Evolutionary conservation across 2,329 filamentous ascomycete species (phyloP), one percentile per base, ranked within the genome.

Genomic region (Microsporum ferrugineum): DNA sequence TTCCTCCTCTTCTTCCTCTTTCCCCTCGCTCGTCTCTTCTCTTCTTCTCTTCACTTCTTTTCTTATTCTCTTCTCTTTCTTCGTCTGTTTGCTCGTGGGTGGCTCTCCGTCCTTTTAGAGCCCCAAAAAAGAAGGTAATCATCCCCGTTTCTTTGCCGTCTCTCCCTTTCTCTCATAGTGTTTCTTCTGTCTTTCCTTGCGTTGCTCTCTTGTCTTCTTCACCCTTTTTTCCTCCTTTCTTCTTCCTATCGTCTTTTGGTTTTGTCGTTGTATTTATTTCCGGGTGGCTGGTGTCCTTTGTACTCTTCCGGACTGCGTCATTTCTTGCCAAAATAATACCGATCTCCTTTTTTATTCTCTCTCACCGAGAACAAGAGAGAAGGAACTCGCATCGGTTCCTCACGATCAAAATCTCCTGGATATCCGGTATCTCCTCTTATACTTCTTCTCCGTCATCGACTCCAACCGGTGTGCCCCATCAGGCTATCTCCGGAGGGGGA

Each of bases 41-140:
- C 64, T 65, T 67, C 68, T 66, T 66, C 62, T 62, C 63, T 64
- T 61, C 62, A 63, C 64, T 61, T 60, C 51, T 62, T 41, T 61
- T 59, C 62, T 61, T 60, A 61, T 59, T 63, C 62, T 64, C 62
- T 65, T 63, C 64, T 65, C 66, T 65, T 63, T 67, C 65, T 63
- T 67, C 66, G 12, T 53, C 43, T 47, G 12, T 53, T 29, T 53
- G 45, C 45, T 17, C 69, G 68, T 49, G 39, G 39, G 39, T 43
- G 39, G 39, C 39, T 43, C 39, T 12, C 39, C 10, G 39, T 43
- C 39, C 39, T 43, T 43, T 43, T 43, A 12, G 39, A 43, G 14
- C 17, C 39, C 4, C n/a, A 43, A 43, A 43, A 43, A 43, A 43
- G 17, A 43, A 45, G 38, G 39, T 43, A 67, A 51, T 38, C 29